Evolutionary conservation across 768 basidiomycete genomes (phyloP).

Genomic region (Exidia glandulosa): DNA sequence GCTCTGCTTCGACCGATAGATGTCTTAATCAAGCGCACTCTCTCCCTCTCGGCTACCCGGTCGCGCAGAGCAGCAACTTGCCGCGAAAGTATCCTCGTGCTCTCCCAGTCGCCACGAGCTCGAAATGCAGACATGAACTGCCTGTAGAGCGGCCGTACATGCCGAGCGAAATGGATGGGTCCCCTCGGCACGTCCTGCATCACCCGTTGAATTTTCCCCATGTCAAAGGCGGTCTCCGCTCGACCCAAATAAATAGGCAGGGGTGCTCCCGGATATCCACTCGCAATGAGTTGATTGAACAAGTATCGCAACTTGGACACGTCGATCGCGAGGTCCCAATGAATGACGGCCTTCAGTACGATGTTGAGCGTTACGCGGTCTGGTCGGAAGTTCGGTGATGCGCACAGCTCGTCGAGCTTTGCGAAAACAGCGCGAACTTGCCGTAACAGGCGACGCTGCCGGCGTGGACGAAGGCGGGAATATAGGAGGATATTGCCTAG

Average conservation of each 20-base stretch:
- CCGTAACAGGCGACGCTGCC: slow-evolving; percentile 29
- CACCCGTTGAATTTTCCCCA: neutral
- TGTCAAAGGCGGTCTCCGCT: neutral
- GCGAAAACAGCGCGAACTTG: slow-evolving; percentile 32
- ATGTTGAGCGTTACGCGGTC: slow-evolving; percentile 67
- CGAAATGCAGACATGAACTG: slow-evolving; percentile 62
- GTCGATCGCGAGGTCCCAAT: slow-evolving; percentile 37
- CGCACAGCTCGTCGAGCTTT: slow-evolving; percentile 30
- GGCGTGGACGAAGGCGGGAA: slow-evolving; percentile 22
- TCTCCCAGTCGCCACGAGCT: slow-evolving; percentile 36
- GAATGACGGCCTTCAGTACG: slow-evolving; percentile 47
- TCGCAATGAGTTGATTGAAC: slow-evolving; percentile 53
- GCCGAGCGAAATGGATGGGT: slow-evolving; percentile 41
- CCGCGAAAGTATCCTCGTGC: no score
- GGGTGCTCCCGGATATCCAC: slow-evolving; percentile 41
- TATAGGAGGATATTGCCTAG: slow-evolving; percentile 51
- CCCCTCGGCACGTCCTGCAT: slow-evolving; percentile 10
- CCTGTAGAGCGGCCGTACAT: slow-evolving; percentile 59
- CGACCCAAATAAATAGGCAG: neutral
- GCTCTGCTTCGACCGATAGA: no score
- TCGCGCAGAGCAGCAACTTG: no score
- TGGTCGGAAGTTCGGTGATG: slow-evolving; percentile 38
- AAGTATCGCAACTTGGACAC: slow-evolving; percentile 34
- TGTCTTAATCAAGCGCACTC: no score
- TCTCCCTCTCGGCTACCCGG: no score